Evolutionary conservation across 768 basidiomycete genomes (phyloP), one percentile per base, ranked within the genome.

Genomic region (Pulveroboletus sp.): DNA sequence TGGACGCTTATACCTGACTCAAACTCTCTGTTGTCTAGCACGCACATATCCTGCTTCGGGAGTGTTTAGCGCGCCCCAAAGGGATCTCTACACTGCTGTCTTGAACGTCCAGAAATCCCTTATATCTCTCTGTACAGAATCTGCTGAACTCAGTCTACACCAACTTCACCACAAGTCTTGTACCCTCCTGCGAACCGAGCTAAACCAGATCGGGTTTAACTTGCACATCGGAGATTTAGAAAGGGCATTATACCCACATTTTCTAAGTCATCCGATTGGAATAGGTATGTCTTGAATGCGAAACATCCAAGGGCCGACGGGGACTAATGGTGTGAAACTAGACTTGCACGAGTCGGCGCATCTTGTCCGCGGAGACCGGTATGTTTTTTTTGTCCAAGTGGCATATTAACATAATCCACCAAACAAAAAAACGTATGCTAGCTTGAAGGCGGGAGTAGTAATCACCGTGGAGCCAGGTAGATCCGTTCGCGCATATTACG

Each of bases 11-110:
- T 51, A 28, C 35, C 39, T 37, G 10, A 11, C 4, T 49, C 55
- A 58, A 6, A 62, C 46, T 24, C 6, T 39, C 14, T 31, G 5
- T 54, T 41, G 39, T 58, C 31, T 26, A 91, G 88, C 90, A 17
- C 86, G 89, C 32, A 93, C 93, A 9, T 99, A 82, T 64, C 96
- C 96, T 2, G 85, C 80, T 15, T 84, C 84, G 1, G 94, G 94
- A 2, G 74, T 64, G 24, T 98, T 97, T 68, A 83, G 84, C 2
- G 58, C 73, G 0, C 75, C 93, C 0, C 96, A 99, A 62, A 74
- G 76, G 13, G 93, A 92, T 40, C 80, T 99, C 8, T 99, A 99
- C 68, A 71, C 76, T 14, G 89, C 86, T 8, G 79, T 92, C 8
- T 75, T 93, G 13, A 71, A 80, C 11, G 84, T 76, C 1, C 87